Base-by-base conservation (phyloP, 2,329 filamentous ascomycete genomes). In the Fusarium nematophilum region DNA sequence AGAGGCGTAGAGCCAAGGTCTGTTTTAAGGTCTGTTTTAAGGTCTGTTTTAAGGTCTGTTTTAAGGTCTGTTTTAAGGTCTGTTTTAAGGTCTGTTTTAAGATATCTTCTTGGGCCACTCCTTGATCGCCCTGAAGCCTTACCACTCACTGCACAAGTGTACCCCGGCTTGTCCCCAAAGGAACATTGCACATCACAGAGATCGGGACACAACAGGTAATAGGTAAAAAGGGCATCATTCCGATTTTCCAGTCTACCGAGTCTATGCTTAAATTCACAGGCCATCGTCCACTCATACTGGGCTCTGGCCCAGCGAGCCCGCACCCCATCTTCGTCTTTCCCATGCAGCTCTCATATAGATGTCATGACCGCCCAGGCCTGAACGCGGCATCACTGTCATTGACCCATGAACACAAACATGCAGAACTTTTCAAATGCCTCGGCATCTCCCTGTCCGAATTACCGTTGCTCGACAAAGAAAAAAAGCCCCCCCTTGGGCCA, bases 201-300 rank as follows among this genome's bases (percentile, higher is more conserved):
- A n/a, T n/a, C n/a, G n/a, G n/a, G n/a, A n/a, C n/a, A n/a, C n/a
- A n/a, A n/a, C n/a, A n/a, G n/a, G n/a, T n/a, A 53, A 38, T 59
- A 59, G 62, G 66, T 67, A 67, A 69, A 64, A 66, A 63, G 43
- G 62, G n/a, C 57, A 53, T 70, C 66, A 68, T 68, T 71, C 59
- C 64, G 53, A 72, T 69, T 69, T 68, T 75, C 67, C 67, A 73
- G 73, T 75, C 71, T 74, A 75, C 73, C 70, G 61, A 73, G 65
- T 75, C 72, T 75, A 75, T 72, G 66, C 72, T 69, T 66, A 69
- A 70, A 69, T 68, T 70, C 68, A 71, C 60, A 67, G 62, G 64
- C 65, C 62, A 46, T 68, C 57, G 45, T 65, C 66, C 59, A 54
- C 62, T 62, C 59, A 38, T 66, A 38, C 48, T 26, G 53, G 45